Evolutionary conservation across 352 stramenopile species (phyloP), one percentile per base, ranked within the genome.

Genomic region (Peronospora destructor): DNA sequence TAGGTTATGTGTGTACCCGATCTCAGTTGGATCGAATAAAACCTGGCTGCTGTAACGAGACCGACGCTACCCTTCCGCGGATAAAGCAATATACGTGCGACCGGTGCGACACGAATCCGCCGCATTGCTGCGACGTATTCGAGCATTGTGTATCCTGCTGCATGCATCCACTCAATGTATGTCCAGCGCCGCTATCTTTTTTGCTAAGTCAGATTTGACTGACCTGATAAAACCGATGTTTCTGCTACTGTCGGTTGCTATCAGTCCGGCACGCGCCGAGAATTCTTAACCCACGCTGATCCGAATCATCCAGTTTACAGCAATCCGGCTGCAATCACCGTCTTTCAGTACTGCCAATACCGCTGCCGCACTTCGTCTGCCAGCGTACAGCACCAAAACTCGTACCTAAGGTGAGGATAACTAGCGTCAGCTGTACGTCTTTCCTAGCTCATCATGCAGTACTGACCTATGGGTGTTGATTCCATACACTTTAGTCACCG

Each of bases 131-230:
- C 38, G 65, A 81, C 11, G 55, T 71, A 2, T 87, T 70, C 40
- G 75, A 87, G 46, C 73, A 84, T 50, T 87, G 75, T 43, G 78
- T 89, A 21, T 89, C 75, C 17, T 89, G 77, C 49, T 89, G 78
- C 52, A 87, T 89, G 78, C 68, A 85, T 41, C 75, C 75, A n/a
- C 66, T 83, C 4, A 86, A 89, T 51, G 74, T 86, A 51, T 26
- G 23, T 26, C 23, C 23, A 26, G 23, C 23, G 23, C 5, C 19
- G 19, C 19, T 23, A 23, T 23, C 3, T 6, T 26, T 0, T 26
- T 21, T 21, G 19, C 19, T 21, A 21, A 26, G 23, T 26, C 23
- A 3, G 4, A 6, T 3, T 4, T 6, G 5, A 26, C 23, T 26
- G 23, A 26, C 23, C 23, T 6, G 23, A 26, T 6, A 19, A 47